Evolutionary conservation across 2,329 filamentous ascomycete genomes (phyloP), one percentile per base, ranked within the genome.

Genomic region (Colletotrichum sp.): DNA sequence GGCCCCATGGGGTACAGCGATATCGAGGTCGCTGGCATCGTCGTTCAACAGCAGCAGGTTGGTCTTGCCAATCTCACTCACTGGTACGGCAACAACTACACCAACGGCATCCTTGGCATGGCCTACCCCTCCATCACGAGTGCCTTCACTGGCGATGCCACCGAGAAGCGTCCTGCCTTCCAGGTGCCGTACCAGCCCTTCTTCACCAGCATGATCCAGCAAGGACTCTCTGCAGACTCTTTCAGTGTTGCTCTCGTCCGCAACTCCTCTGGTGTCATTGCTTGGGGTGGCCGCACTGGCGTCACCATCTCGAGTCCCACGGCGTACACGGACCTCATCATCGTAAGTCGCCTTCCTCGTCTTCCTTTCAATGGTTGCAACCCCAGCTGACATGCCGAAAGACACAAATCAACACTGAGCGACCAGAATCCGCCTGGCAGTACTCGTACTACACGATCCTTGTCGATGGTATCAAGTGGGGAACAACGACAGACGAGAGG

Each of bases 371-470:
- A n/a, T 18, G 16, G 14, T 5, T 6, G 9, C 13, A 7, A 36
- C 36, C 7, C 58, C 72, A 48, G 71, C 68, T 78, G 16, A 75
- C 30, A 66, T 28, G 13, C n/a, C 0, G 34, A 26, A 64, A 90
- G 89, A 86, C 87, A 56, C 86, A 87, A 64, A 81, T 90, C 38
- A 83, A 81, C 32, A 68, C 81, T n/a, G 79, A 80, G 7, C 79
- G 83, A 24, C 78, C 82, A 3, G 82, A 82, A 70, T 86, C 87
- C 7, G 81, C 86, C 2, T 88, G 82, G 81, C 80, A 85, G 73
- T 87, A 87, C 74, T 89, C 89, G 4, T 90, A 88, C 79, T 90
- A 90, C 78, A 90, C 89, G 21, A 85, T 90, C 71, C 82, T 90
- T 63, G 86, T 87, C 1, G 87, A 89, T 71, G 89, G 88, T 4